Evolutionary conservation across 1,284 basidiomycete genomes (phyloP).

Genomic region (Cryptococcus hybrid): DNA sequence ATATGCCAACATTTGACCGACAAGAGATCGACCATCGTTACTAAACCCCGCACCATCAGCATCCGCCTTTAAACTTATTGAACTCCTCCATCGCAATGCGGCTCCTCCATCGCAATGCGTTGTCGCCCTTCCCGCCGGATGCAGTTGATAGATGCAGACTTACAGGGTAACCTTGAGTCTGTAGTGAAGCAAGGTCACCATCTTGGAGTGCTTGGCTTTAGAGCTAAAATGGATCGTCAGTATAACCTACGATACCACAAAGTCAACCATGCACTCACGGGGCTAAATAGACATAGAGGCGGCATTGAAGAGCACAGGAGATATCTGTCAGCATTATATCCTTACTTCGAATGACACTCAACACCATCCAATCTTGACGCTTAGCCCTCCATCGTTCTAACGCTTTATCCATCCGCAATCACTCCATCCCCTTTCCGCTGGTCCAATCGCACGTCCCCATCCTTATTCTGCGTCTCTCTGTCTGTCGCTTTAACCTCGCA

Average conservation of each 20-base stretch:
- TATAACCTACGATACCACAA: neutral
- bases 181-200: constrained; percentile 98
- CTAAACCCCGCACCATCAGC: constrained; percentile 13
- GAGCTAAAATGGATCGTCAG: constrained; percentile 42
- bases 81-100: neutral
- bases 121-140: neutral
- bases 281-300: constrained; percentile 13
- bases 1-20: constrained; percentile 98
- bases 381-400: no score
- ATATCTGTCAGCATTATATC: neutral
- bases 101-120: neutral
- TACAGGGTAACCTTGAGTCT: constrained; percentile 91
- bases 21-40: constrained; percentile 93
- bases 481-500: no score
- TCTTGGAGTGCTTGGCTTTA: constrained; percentile 96
- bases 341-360: neutral
- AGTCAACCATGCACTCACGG: constrained; percentile 17
- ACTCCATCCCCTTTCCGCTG: neutral
- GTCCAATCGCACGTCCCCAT: neutral
- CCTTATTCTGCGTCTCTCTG: neutral
- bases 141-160: constrained; percentile 10
- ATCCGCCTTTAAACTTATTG: neutral
- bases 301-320: constrained; percentile 2
- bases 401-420: neutral
- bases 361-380: neutral